These are phyloP conservation scores for Westerdykella aurantiaca DNA, from an alignment of 2,329 filamentous ascomycete genomes.

Conservation along the genomic window DNA sequence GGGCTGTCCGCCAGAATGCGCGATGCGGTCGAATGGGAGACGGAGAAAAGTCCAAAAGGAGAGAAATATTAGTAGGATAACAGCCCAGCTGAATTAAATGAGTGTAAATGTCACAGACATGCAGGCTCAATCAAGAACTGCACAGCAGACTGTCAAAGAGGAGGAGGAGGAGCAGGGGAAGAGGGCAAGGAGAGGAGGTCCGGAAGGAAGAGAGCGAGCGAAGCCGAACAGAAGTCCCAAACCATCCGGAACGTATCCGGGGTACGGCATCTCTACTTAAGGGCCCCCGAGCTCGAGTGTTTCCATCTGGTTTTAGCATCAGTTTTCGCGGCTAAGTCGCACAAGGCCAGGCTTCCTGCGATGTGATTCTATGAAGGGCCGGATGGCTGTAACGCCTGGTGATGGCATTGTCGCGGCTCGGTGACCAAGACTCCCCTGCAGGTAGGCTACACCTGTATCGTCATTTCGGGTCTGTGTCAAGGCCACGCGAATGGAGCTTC, in stretches of 20 bases:
- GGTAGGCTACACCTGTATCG: neutral
- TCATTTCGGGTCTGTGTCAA: conserved; percentile 9
- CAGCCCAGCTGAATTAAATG: conserved; percentile 32
- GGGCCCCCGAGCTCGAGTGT: neutral
- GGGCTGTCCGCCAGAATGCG: neutral
- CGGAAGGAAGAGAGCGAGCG: conserved; percentile 23
- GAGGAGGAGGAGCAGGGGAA: conserved; percentile 12
- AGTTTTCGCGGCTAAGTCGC: conserved; percentile 23
- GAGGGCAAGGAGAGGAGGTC: conserved; percentile 7
- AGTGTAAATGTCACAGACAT: conserved; percentile 27
- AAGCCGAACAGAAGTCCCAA: conserved; percentile 28
- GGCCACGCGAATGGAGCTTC: conserved; percentile 8
- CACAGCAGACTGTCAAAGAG: conserved; percentile 29
- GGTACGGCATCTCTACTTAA: neutral
- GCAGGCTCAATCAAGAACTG: conserved; percentile 31
- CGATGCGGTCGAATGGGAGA: conserved; percentile 2
- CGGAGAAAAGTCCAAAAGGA: conserved; percentile 1
- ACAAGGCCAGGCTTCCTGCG: conserved; percentile 12
- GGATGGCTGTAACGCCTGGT: conserved; percentile 12
- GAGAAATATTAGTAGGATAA: conserved; percentile 24
- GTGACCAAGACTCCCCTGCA: conserved; percentile 13
- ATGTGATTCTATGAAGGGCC: conserved; percentile 14
- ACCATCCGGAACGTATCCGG: conserved; percentile 20
- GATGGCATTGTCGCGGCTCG: conserved; percentile 21
- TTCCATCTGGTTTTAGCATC: neutral